Base-by-base conservation (phyloP, 2,329 filamentous ascomycete genomes). In the Fusarium poae region DNA sequence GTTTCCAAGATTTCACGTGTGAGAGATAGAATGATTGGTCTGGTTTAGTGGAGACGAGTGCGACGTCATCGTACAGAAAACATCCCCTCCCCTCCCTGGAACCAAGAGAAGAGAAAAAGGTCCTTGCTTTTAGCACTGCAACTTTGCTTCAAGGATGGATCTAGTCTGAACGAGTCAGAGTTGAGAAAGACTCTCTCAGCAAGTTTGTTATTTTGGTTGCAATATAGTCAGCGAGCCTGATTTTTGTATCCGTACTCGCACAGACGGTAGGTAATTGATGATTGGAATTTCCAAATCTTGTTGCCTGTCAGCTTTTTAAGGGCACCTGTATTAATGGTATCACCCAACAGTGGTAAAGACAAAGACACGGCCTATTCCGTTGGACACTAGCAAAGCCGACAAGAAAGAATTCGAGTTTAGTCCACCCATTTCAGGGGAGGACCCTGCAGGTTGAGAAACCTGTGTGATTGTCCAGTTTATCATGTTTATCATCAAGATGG, bases 41-140 rank as follows among this genome's bases (percentile, higher is more conserved):
- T 43, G 29, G 32, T 61, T 32, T 6, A 52, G 65, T 40, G 70
- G 57, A 20, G 48, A 48, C 56, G 45, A 42, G 59, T 53, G 20
- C 63, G 63, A 74, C 72, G 72, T 74, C 72, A 74, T 74, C 45
- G 63, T 45, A 64, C 72, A 74, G 67, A 49, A 43, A 48, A 29
- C 40, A 54, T 44, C 45, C 52, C 58, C 12, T 32, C 30, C 46
- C 13, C 53, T 27, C 40, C 40, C 15, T 43, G 32, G 32, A 34
- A 16, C 15, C 15, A 16, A 34, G 32, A 18, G 32, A 16, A 34
- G 16, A 34, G 15, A 6, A 23, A 40, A 35, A 71, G 68, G 67
- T 72, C 66, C 63, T 72, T 70, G 62, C 50, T 64, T 39, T 59
- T 39, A 20, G 43, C 54, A 61, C 53, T 34, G 54, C 69, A 60